phyloP scores from a whole-genome alignment of 371 early-diverging fungal species.

The Syncephalastrum contaminatum region DNA sequence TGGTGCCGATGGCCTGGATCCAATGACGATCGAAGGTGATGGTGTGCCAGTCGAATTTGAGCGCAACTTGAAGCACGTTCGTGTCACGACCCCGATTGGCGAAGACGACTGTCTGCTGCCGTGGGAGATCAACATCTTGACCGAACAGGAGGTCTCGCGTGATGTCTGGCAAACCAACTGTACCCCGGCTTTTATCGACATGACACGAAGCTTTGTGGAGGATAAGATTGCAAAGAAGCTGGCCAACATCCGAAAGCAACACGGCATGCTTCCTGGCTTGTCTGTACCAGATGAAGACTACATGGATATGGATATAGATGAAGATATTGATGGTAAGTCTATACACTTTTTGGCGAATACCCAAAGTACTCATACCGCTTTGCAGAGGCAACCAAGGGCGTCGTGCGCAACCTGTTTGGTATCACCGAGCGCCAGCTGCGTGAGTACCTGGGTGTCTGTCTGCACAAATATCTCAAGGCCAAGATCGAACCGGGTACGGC shows the following conservation, averaged over 20 bases:
- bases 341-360: not conserved
- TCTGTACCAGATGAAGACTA: conserved; percentile 63
- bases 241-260: conserved; percentile 42
- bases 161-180: conserved; percentile 63
- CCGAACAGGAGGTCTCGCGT: conserved; percentile 46
- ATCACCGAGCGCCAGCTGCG: conserved; percentile 77
- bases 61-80: conserved; percentile 75
- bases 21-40: conserved; percentile 92
- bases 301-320: conserved; percentile 64
- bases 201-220: conserved; percentile 52
- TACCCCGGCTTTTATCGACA: conserved; percentile 66
- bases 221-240: conserved; percentile 56
- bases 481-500: conserved; percentile 94
- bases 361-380: not conserved
- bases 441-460: conserved; percentile 77
- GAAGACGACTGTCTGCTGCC: conserved; percentile 58
- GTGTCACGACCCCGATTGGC: conserved; percentile 31
- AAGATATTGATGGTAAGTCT: conserved; percentile 35
- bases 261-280: conserved; percentile 54
- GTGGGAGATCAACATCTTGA: conserved; percentile 66
- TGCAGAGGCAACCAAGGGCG: conserved; percentile 42
- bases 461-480: conserved; percentile 82
- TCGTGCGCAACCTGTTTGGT: conserved; percentile 65
- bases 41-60: conserved; percentile 88
- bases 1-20: conserved; percentile 99